These are phyloP conservation scores for Pholiota microspora DNA, from an alignment of 768 basidiomycete species.

Conservation along the genomic window DNA sequence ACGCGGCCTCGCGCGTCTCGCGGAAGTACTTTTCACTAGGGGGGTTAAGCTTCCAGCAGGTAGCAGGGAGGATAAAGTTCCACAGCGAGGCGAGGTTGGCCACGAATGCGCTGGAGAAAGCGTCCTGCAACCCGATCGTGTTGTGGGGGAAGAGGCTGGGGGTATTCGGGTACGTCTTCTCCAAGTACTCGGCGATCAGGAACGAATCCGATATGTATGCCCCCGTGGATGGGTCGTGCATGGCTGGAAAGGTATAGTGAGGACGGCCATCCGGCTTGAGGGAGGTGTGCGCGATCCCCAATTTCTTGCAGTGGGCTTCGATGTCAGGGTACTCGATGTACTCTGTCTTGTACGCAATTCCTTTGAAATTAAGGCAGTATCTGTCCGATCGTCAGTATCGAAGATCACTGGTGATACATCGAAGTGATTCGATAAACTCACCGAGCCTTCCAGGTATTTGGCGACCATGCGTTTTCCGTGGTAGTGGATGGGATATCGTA, in stretches of 20 bases:
- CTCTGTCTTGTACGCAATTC: neutral
- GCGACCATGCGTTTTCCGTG: neutral
- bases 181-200: conserved; percentile 11
- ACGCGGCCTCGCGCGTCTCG: conserved; percentile 25
- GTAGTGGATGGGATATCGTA: conserved; percentile 2
- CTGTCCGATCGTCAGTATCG: neutral
- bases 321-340: conserved; percentile 5
- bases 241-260: neutral
- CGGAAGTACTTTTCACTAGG: conserved; percentile 28
- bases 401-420: neutral
- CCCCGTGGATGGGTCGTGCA: conserved; percentile 3
- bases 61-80: conserved; percentile 8
- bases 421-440: neutral
- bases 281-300: neutral
- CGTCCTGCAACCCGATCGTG: conserved; percentile 7
- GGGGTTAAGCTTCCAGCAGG: conserved; percentile 6
- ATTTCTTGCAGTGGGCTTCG: neutral
- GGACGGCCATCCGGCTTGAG: neutral
- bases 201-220: neutral
- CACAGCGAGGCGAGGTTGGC: neutral
- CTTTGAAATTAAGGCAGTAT: conserved; percentile 3
- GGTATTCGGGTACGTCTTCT: conserved; percentile 2
- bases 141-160: conserved; percentile 13
- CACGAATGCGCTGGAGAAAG: conserved; percentile 7
- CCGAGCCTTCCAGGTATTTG: conserved; percentile 3